A percentile compares a stretch with the other conserved stretches of the same genome.
These are phyloP conservation scores for Ophidiomyces ophidiicola DNA, from an alignment of 2,329 filamentous ascomycete species.

Conservation along the genomic window DNA sequence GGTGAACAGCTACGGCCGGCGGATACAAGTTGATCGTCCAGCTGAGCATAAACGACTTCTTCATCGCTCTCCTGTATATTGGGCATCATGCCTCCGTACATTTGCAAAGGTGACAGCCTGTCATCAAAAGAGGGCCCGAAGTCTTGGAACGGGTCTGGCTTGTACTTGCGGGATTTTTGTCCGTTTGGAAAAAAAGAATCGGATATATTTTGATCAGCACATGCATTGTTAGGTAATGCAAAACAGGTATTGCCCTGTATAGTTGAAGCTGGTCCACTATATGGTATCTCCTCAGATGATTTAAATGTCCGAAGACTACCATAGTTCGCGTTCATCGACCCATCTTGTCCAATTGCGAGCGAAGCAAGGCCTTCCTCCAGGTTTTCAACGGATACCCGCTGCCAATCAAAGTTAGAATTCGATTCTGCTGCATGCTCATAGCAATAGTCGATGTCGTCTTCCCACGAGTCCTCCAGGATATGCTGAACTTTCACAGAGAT, in stretches of 20 bases:
- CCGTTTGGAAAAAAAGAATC: constrained; percentile 17
- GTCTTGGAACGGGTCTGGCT: constrained; percentile 23
- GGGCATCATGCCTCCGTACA: constrained; percentile 33
- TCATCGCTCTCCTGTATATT: constrained; percentile 37
- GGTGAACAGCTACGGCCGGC: constrained; percentile 40
- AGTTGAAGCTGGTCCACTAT: constrained; percentile 4
- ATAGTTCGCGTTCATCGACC: background rate
- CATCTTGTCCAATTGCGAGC: constrained; percentile 6
- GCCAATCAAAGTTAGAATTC: constrained; percentile 50
- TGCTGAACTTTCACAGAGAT: constrained; percentile 19
- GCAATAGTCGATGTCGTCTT: constrained; percentile 51
- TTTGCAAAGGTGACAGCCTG: constrained; percentile 23
- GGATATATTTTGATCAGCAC: background rate
- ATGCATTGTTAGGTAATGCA: no score
- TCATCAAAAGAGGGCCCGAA: constrained; percentile 24
- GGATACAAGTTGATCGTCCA: constrained; percentile 29
- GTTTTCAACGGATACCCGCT: constrained; percentile 28
- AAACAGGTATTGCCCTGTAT: no score
- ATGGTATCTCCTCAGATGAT: background rate
- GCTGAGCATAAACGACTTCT: constrained; percentile 22
- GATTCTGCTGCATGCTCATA: constrained; percentile 51
- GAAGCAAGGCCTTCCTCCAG: constrained; percentile 15
- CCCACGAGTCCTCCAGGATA: constrained; percentile 41
- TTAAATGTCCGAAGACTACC: constrained; percentile 1
- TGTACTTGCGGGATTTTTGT: constrained; percentile 22